Evolutionary conservation across 495 filamentous ascomycete species (phyloP), one percentile per base, ranked within the genome.

Genomic region (Hypoxylon trugodes): DNA sequence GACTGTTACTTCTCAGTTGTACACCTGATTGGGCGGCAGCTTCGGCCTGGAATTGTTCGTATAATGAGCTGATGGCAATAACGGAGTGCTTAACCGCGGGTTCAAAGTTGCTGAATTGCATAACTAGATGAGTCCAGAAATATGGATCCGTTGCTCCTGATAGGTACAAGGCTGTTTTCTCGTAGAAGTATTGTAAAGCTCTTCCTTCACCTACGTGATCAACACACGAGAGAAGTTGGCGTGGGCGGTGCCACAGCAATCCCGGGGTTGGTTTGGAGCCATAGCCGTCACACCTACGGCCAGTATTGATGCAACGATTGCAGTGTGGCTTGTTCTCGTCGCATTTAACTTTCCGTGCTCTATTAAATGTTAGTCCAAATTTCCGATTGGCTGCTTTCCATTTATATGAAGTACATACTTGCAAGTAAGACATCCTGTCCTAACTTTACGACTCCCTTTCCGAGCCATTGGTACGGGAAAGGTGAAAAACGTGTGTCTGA

Each of bases 51-150:
- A 70, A 55, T 25, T 59, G 65, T 40, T 74, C 73, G 43, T 74
- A 76, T 12, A 76, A 59, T 16, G 64, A 69, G 33, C 69, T 70
- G 30, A 57, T 82, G 52, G 71, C 81, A 59, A 62, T 81, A 59
- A 86, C 81, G 7, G 82, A 83, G 68, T 86, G 81, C 69, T 82
- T 83, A 1, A 85, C 75, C 0, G 83, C 81, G 0, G 82, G 80
- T 33, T 86, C 81, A 36, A 68, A 72, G 10, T 77, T 76, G 37
- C 76, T 79, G 4, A 81, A 71, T 63, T 82, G 81, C 15, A 79
- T 76, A 2, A 86, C 79, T 10, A 81, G 61, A 9, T 67, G 75
- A 42, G 76, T 72, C 84, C 84, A 87, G 69, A 87, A 87, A 32
- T 76, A 72, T 22, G 73, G 67, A 53, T 81, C 82, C 5, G 80